phyloP scores from a whole-genome alignment of 306 rosid species.

The Prunus persica region DNA sequence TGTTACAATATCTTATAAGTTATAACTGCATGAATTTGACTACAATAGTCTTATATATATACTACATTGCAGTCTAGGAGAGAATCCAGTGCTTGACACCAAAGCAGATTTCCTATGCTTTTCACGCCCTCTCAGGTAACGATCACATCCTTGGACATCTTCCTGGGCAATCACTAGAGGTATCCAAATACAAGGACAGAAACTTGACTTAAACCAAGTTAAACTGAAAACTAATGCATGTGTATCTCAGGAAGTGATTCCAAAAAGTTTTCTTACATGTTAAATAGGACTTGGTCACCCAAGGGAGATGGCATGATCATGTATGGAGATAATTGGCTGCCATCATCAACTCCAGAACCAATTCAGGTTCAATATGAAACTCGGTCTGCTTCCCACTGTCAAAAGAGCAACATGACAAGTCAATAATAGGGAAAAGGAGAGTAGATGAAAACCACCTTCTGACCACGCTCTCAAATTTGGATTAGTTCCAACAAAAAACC shows the following conservation, averaged over 20 bases:
- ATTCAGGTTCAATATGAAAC: conserved; percentile 86
- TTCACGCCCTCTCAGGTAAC: conserved; percentile 28
- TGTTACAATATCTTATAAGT: conserved; percentile 11
- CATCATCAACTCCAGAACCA: conserved; percentile 91
- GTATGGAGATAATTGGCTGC: conserved; percentile 95
- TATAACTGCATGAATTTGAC: conserved; percentile 4
- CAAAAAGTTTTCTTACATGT: conserved; percentile 23
- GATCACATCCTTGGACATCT: conserved; percentile 30
- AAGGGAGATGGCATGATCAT: conserved; percentile 29
- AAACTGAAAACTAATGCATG: not conserved
- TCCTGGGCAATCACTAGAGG: conserved; percentile 7
- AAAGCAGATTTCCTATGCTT: conserved; percentile 8
- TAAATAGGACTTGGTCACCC: conserved; percentile 18
- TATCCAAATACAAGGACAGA: conserved; percentile 3
- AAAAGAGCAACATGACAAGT: conserved; percentile 22
- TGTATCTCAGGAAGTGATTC: conserved; percentile 1
- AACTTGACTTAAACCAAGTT: not conserved
- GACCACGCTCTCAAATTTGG: not conserved
- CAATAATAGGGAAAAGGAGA: not conserved
- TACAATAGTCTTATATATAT: conserved; percentile 11
- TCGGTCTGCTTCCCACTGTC: conserved; percentile 83
- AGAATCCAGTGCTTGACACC: conserved; percentile 17
- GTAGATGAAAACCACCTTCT: not conserved
- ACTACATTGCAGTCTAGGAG: conserved; percentile 23
- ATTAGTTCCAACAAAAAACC: conserved; percentile 2